Percentiles rank a stretch among this genome's conserved stretches.
These are phyloP conservation scores for Aquilaria yunnanensis DNA, from an alignment of 345 rosid genomes.

Conservation along the genomic window DNA sequence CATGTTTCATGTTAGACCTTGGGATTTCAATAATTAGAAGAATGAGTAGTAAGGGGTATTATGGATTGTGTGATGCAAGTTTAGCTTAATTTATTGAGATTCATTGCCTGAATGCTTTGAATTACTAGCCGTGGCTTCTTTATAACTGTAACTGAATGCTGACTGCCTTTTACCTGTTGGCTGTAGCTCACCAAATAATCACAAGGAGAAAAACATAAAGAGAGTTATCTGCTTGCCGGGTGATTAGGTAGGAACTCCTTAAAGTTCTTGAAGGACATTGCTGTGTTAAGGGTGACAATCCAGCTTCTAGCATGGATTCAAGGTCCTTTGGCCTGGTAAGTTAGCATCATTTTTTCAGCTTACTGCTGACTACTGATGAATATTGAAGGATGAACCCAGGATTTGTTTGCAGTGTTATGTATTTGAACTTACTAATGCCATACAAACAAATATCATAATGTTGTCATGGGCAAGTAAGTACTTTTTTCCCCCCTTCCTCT, in stretches of 20 bases:
- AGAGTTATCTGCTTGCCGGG: constrained; percentile 91
- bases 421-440: too few species aligned
- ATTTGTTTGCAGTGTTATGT: too few species aligned
- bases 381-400: too few species aligned
- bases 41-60: neutral
- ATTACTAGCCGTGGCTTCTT: neutral
- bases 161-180: constrained; percentile 11
- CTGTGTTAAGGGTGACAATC: constrained; percentile 95
- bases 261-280: constrained; percentile 81
- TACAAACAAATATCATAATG: too few species aligned
- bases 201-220: constrained; percentile 67
- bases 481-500: too few species aligned
- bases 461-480: too few species aligned
- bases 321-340: constrained; percentile 88
- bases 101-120: constrained; percentile 1
- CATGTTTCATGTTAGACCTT: constrained; percentile 7
- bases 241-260: constrained; percentile 63
- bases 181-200: constrained; percentile 68
- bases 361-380: neutral
- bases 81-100: neutral
- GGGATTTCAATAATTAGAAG: neutral
- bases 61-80: neutral
- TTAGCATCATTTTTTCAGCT: constrained; percentile 5
- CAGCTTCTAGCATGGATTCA: constrained; percentile 59
- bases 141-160: constrained; percentile 13